Evolutionary conservation across 2,329 filamentous ascomycete species (phyloP), one percentile per base, ranked within the genome.

Genomic region (Phoma herbarum): DNA sequence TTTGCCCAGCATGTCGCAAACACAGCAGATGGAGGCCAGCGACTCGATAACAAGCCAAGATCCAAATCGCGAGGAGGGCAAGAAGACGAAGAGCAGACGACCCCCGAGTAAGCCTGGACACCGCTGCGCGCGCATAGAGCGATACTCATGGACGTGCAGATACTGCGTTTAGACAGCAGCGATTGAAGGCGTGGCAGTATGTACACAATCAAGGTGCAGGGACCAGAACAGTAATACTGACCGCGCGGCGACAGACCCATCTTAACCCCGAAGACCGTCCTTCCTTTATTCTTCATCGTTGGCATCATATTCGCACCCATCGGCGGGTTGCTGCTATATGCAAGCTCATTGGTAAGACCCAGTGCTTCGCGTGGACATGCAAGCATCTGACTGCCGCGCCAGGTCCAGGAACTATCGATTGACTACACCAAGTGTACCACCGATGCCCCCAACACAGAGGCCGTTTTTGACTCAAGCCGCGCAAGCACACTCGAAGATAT

Each of bases 151-250:
- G 43, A 20, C 26, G 18, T 29, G 10, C 73, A 96, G 92, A 98
- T 81, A 98, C 94, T 59, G 95, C 95, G 11, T 99, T 98, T 77
- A 87, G 95, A 71, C 95, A 99, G 77, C 95, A 99, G 80, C 89
- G 95, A 75, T 81, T 99, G 78, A 97, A 98, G 81, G 95, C 95
- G 82, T 99, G 95, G 95, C 95, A 99, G 90, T 96, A 84, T 80
- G 92, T 86, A 41, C 45, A 28, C 16, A 47, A 11, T 11, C 37
- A n/a, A 11, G 1, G 43, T 35, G n/a, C 1, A 16, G 18, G 16
- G 22, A n/a, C 25, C 31, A 26, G 37, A 12, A 22, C 20, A 22
- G 31, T 39, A 35, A 68, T 29, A 49, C 81, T 83, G 72, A 84
- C 77, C 68, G 62, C 66, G 52, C 67, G 64, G 48, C 65, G 63